Conservation (phyloP, 331 rosid species). For the Malus hybrid region DNA sequence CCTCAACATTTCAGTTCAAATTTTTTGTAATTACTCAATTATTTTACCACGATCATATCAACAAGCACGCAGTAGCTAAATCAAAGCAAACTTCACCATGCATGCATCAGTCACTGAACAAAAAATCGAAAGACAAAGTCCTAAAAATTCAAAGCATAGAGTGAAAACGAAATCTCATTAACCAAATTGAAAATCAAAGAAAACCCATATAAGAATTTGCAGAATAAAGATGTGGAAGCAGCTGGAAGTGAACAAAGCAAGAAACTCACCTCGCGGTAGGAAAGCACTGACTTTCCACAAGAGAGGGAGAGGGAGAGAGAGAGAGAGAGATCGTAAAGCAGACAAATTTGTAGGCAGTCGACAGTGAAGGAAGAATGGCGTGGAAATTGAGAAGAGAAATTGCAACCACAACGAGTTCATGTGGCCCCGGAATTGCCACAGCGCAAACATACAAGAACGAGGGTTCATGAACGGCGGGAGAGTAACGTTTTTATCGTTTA, state of each 20-base stretch:
- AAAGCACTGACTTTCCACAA: background rate
- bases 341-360: background rate
- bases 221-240: background rate
- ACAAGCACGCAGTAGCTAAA: background rate
- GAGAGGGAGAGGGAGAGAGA: constrained; percentile 4
- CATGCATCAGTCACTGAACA: background rate
- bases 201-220: constrained; percentile 6
- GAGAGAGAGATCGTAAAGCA: background rate
- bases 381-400: constrained; percentile 8
- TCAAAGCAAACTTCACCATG: background rate
- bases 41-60: background rate
- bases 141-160: too few species aligned
- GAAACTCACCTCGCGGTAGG: constrained; percentile 6
- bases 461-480: background rate
- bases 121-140: too few species aligned
- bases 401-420: constrained; percentile 38
- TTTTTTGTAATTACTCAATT: background rate
- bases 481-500: background rate
- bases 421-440: constrained; percentile 52
- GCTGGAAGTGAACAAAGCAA: background rate
- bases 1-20: background rate
- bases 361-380: background rate
- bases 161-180: background rate
- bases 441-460: constrained; percentile 10
- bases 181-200: background rate